Base-by-base conservation (phyloP, 306 rosid species). In the Begonia loranthoides region DNA sequence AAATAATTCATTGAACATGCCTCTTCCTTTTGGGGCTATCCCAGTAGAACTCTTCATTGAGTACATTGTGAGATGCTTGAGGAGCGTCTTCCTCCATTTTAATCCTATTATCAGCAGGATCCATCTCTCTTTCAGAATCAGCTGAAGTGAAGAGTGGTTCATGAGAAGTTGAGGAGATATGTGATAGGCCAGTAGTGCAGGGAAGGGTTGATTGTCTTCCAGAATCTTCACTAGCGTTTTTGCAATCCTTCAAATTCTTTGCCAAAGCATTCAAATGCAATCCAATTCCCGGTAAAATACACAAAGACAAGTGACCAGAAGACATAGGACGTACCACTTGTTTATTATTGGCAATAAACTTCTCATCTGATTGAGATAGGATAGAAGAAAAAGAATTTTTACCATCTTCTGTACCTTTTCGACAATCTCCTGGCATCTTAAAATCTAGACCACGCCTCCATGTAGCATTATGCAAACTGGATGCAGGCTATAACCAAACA, bases 391-490 rank as follows among this genome's bases (percentile, higher is more conserved):
- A 56, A 60, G 21, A 41, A 64, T 60, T 72, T 61, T 76, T 67
- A 65, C 53, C 68, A 70, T 68, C 76, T 11, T 52, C 70, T 47
- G 60, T 34, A 52, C 60, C 72, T 70, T 70, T 83, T 57, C 79
- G 71, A 17, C 77, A 73, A 51, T 67, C 65, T 59, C 68, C 84
- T 6, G 70, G 76, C 77, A 60, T 67, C 76, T 82, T 94, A 74
- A 85, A 89, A 64, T 89, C 90, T 38, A 85, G 81, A 64, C 94
- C 78, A 61, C 96, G 94, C 75, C 94, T 83, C 66, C 84, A 65
- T 52, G 72, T 63, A 12, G 90, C 78, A 45, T 75, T 84, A 56
- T 74, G 77, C 65, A 81, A 65, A 48, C 60, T 80, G 56, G 74
- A 66, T 57, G 60, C 64, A 50, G 80, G 65, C 95, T 86, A 61